These are phyloP conservation scores for Lolium multiflorum DNA, from an alignment of 176 grass and related monocot species.

Conservation along the genomic window DNA sequence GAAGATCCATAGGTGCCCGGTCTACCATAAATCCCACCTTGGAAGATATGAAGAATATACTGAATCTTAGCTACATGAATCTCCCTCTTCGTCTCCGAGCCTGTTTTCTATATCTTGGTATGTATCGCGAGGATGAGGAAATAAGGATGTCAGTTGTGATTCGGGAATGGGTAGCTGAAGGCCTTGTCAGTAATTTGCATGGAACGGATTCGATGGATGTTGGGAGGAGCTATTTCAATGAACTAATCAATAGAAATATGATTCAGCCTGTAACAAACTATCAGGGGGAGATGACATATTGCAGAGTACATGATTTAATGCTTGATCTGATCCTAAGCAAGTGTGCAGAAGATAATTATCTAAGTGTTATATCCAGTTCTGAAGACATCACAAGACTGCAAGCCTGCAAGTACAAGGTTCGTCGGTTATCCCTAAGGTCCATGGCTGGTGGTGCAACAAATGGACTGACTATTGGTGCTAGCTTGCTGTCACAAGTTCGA, in stretches of 20 bases:
- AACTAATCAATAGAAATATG: too few relatives aligned
- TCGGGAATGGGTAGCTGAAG: background rate
- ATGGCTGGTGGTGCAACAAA: background rate
- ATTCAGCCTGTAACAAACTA: background rate
- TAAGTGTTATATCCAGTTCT: background rate
- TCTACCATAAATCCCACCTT: background rate
- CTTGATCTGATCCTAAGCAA: constrained; percentile 2
- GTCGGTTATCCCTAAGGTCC: background rate
- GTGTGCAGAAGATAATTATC: background rate
- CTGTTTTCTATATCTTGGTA: background rate
- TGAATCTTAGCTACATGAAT: background rate
- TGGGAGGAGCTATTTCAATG: too few relatives aligned
- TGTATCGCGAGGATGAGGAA: background rate
- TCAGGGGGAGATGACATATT: background rate
- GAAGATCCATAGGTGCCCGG: background rate
- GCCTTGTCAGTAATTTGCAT: too few relatives aligned
- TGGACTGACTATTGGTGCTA: background rate
- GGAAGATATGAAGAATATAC: background rate
- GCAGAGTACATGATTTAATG: background rate
- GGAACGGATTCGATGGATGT: too few relatives aligned
- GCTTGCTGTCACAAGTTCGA: background rate
- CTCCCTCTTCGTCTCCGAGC: background rate
- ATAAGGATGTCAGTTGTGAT: background rate
- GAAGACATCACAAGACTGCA: background rate
- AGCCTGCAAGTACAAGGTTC: background rate